Percentiles rank a stretch among this genome's conserved stretches.
These are phyloP conservation scores for Hordeum vulgare DNA, from an alignment of 176 grass and related monocot species.

Conservation along the genomic window DNA sequence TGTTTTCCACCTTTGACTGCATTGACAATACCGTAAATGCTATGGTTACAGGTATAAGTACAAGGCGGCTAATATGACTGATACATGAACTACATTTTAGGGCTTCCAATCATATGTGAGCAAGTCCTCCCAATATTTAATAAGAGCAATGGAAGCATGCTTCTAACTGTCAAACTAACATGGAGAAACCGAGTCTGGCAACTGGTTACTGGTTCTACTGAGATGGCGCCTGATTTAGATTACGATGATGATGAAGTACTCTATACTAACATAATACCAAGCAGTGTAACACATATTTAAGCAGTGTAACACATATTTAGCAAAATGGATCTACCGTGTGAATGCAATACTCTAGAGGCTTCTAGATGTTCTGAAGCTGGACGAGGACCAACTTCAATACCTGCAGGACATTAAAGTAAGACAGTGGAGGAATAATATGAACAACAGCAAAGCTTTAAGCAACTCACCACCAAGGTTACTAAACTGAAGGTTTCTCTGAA, in stretches of 20 bases:
- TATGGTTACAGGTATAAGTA: constrained; percentile 10
- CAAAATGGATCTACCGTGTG: constrained; percentile 54
- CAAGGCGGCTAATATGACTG: background rate
- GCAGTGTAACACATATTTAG: background rate
- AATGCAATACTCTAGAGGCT: constrained; percentile 64
- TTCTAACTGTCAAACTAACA: constrained; percentile 12
- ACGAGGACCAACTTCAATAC: constrained; percentile 71
- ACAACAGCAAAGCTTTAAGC: background rate
- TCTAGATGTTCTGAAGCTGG: constrained; percentile 60
- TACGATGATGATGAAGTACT: background rate
- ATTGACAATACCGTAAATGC: background rate
- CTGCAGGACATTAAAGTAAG: constrained; percentile 44
- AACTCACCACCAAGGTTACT: constrained; percentile 83
- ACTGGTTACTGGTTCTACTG: background rate
- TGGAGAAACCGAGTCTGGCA: background rate
- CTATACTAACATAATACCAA: constrained; percentile 10
- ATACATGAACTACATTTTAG: background rate
- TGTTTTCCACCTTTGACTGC: background rate
- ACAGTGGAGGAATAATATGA: background rate
- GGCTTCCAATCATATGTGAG: background rate
- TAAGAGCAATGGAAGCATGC: background rate
- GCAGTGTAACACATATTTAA: no score
- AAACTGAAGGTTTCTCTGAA: constrained; percentile 92
- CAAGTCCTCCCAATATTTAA: background rate
- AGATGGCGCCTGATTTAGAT: background rate